These are phyloP conservation scores for Silybum marianum DNA, from an alignment of 129 eudicot species.

Conservation along the genomic window DNA sequence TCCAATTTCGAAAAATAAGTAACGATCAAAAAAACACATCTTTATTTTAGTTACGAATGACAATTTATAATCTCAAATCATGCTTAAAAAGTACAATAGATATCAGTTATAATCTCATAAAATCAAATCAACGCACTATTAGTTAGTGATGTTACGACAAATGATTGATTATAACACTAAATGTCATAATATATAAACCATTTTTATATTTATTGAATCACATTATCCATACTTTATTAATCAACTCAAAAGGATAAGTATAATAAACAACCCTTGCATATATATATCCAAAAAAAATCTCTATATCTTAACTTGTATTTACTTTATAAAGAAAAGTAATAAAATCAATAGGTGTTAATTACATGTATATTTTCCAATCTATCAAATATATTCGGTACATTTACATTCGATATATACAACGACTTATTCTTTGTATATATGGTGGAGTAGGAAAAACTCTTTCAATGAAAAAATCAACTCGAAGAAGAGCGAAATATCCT, in stretches of 20 bases:
- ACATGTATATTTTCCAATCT: neutral
- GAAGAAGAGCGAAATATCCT: conserved; percentile 46
- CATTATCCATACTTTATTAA: neutral
- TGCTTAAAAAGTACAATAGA: neutral
- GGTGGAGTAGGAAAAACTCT: neutral
- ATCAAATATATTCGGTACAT: neutral
- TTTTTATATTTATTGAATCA: too few species aligned
- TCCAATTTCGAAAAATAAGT: too few species aligned
- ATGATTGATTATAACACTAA: too few species aligned
- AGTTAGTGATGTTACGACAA: neutral
- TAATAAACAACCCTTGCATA: neutral
- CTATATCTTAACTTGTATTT: neutral
- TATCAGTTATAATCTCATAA: too few species aligned
- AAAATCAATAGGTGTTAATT: conserved; percentile 1
- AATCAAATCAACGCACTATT: neutral
- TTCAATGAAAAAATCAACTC: neutral
- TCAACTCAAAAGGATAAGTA: neutral
- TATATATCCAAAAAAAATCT: neutral
- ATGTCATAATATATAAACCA: neutral
- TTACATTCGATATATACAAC: conserved; percentile 19
- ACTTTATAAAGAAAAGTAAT: neutral
- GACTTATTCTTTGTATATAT: neutral
- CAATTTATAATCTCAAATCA: neutral
- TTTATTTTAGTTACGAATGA: too few species aligned
- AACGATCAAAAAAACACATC: too few species aligned